Conservation (phyloP, 2,329 filamentous ascomycete genomes). For the Aspergillus tubingensis region DNA sequence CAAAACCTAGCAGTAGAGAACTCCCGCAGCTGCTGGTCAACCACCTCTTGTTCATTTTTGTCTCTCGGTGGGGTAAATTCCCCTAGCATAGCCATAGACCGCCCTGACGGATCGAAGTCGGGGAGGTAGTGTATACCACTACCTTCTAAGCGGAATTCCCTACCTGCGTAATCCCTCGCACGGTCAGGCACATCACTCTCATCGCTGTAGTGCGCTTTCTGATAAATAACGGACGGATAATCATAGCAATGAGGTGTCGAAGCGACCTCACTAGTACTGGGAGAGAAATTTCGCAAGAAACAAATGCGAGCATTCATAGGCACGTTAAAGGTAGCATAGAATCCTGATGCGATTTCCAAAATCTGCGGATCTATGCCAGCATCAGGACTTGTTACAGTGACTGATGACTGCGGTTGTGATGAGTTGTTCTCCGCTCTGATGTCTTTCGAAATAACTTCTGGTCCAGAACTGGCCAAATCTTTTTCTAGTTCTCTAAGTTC, state of each 20-base stretch:
- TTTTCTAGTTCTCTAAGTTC: constrained; percentile 31
- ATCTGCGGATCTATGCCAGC: constrained; percentile 20
- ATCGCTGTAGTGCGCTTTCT: constrained; percentile 81
- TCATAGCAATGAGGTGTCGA: constrained; percentile 59
- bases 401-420: constrained; percentile 24
- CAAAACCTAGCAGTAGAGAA: constrained; percentile 68
- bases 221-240: constrained; percentile 72
- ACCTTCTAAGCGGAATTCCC: constrained; percentile 77
- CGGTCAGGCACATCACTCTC: constrained; percentile 80
- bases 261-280: constrained; percentile 49
- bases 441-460: constrained; percentile 8
- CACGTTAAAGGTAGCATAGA: constrained; percentile 36
- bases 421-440: constrained; percentile 12
- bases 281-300: constrained; percentile 30
- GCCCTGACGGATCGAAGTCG: constrained; percentile 68
- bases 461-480: constrained; percentile 13
- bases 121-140: constrained; percentile 77
- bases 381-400: constrained; percentile 15
- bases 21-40: constrained; percentile 55
- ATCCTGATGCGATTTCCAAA: constrained; percentile 19
- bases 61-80: constrained; percentile 54
- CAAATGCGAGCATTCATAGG: constrained; percentile 21
- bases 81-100: constrained; percentile 58
- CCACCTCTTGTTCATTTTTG: constrained; percentile 52
- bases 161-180: constrained; percentile 79